phyloP scores from a whole-genome alignment of 371 early-diverging fungal species.

The Mucor sp. region DNA sequence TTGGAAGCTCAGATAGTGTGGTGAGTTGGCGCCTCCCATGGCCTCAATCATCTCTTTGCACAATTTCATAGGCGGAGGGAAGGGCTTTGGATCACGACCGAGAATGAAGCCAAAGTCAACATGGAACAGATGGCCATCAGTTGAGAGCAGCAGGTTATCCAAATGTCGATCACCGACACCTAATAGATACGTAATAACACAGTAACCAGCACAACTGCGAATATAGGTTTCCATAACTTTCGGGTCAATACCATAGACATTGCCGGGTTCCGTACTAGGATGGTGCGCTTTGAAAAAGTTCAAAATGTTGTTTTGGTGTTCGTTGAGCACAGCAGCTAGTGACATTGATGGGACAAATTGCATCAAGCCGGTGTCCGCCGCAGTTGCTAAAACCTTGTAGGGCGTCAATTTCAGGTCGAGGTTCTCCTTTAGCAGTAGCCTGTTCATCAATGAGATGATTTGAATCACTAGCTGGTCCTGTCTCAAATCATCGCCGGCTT shows the following conservation, averaged over 20 bases:
- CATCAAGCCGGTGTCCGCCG: conserved; percentile 87
- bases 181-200: conserved; percentile 96
- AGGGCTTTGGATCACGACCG: conserved; percentile 98
- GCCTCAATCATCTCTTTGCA: conserved; percentile 99
- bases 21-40: conserved; percentile 91
- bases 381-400: conserved; percentile 94
- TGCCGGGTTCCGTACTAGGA: conserved; percentile 61
- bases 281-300: conserved; percentile 75
- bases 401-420: conserved; percentile 91
- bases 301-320: conserved; percentile 82
- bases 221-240: conserved; percentile 94
- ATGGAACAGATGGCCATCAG: conserved; percentile 92
- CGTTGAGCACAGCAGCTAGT: conserved; percentile 86
- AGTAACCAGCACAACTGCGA: conserved; percentile 96
- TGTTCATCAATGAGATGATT: conserved; percentile 95
- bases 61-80: conserved; percentile 98
- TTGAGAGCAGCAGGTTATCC: conserved; percentile 93
- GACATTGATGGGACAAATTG: conserved; percentile 90
- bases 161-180: conserved; percentile 99
- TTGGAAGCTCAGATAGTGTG: conserved; percentile 84
- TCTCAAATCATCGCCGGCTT: conserved; percentile 94
- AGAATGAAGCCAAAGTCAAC: conserved; percentile 98
- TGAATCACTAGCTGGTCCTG: conserved; percentile 98
- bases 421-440: conserved; percentile 89
- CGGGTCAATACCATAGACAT: conserved; percentile 71